Percentiles rank a stretch among this genome's conserved stretches.
Conservation (phyloP, 352 stramenopile genomes). For the Phytophthora pseudosyringae region DNA sequence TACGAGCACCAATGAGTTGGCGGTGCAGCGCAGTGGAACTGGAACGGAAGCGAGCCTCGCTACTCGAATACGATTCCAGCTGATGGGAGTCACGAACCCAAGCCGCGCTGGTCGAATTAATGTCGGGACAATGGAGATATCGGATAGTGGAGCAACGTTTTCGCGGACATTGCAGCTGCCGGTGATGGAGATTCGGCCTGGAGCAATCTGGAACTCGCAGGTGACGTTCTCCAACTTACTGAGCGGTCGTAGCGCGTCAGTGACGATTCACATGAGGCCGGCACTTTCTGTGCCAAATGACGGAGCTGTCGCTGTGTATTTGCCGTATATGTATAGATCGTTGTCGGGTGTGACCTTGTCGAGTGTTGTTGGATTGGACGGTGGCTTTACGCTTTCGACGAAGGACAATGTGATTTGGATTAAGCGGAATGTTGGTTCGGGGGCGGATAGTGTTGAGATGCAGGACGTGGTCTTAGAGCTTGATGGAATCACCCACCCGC, state of each 20-base stretch:
- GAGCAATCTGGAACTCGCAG: constrained; percentile 34
- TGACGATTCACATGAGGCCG: constrained; percentile 41
- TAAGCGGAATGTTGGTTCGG: constrained; percentile 25
- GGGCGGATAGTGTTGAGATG: constrained; percentile 29
- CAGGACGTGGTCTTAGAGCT: constrained; percentile 41
- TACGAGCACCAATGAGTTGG: constrained; percentile 13
- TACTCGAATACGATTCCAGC: constrained; percentile 24
- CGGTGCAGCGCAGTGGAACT: constrained; percentile 35
- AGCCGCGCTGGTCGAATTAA: constrained; percentile 23
- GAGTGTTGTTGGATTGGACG: constrained; percentile 37
- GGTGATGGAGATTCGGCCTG: constrained; percentile 42
- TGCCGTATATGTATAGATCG: constrained; percentile 58
- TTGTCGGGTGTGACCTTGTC: constrained; percentile 29
- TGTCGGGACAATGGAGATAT: constrained; percentile 40
- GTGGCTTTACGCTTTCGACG: constrained; percentile 24
- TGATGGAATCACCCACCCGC: constrained; percentile 45
- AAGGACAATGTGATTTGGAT: constrained; percentile 35
- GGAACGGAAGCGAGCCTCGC: constrained; percentile 13
- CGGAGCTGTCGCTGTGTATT: constrained; percentile 48
- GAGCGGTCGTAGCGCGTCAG: constrained; percentile 44
- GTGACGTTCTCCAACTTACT: constrained; percentile 37
- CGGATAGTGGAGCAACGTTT: constrained; percentile 17
- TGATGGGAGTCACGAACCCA: constrained; percentile 41
- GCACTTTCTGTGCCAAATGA: constrained; percentile 43
- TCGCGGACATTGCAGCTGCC: constrained; percentile 17